These are phyloP conservation scores for Penicillium sclerotiorum DNA, from an alignment of 2,329 filamentous ascomycete genomes.

Conservation along the genomic window DNA sequence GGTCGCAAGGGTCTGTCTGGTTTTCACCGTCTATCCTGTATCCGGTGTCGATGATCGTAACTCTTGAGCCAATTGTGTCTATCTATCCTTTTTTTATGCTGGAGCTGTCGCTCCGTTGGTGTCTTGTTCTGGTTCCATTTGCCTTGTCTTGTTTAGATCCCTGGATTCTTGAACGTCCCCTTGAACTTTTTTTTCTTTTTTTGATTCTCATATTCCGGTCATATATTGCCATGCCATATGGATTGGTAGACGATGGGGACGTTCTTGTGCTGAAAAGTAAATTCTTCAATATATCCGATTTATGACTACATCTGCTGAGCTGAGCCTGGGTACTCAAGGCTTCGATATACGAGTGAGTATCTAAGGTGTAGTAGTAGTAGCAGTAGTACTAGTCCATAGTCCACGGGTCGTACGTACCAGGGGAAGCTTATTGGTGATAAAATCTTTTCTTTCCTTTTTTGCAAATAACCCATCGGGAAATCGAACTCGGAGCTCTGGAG, in stretches of 20 bases:
- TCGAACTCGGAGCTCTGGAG: too few species aligned
- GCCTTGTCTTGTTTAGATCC: slow-evolving; percentile 10
- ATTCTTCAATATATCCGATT: slow-evolving; percentile 2
- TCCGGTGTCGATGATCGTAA: slow-evolving; percentile 4
- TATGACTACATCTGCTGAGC: not conserved
- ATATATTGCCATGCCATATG: slow-evolving; percentile 2
- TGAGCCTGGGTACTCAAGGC: too few species aligned
- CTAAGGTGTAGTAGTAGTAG: too few species aligned
- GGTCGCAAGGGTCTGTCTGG: slow-evolving; percentile 24
- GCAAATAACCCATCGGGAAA: too few species aligned
- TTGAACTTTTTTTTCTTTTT: slow-evolving; percentile 6
- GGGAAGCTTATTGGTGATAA: too few species aligned
- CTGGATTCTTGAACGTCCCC: slow-evolving; percentile 4
- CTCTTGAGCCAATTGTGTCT: slow-evolving; percentile 11
- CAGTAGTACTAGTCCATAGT: too few species aligned
- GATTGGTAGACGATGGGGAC: not conserved
- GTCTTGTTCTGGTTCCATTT: slow-evolving; percentile 10
- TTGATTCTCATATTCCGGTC: not conserved
- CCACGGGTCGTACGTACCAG: too few species aligned
- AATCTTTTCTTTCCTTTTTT: too few species aligned
- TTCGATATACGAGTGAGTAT: too few species aligned
- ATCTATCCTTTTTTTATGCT: not conserved
- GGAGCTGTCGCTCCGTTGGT: slow-evolving; percentile 3
- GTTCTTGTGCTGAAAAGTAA: too few species aligned
- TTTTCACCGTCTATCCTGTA: not conserved